Percentiles rank a stretch among this genome's conserved stretches.
Conservation (phyloP, 306 rosid species). For the Vigna mungo region DNA sequence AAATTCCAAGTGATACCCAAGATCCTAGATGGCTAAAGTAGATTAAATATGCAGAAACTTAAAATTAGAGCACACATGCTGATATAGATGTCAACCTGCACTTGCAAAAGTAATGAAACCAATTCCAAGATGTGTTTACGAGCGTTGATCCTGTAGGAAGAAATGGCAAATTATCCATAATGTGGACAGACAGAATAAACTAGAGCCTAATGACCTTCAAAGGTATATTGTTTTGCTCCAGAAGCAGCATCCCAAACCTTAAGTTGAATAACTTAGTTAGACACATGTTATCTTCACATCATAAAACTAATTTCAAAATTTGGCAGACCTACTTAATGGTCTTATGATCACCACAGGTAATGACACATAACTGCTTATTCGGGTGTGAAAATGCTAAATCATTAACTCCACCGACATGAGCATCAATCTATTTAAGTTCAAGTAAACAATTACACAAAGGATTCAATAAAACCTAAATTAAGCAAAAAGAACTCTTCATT, state of each 20-base stretch:
- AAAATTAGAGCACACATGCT: constrained; percentile 10
- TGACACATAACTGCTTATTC: constrained; percentile 92
- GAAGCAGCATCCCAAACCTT: constrained; percentile 97
- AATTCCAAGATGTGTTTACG: constrained; percentile 89
- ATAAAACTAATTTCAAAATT: constrained; percentile 39
- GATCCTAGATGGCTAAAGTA: background rate
- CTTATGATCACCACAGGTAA: constrained; percentile 96
- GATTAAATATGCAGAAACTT: constrained; percentile 7
- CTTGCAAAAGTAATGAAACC: constrained; percentile 94
- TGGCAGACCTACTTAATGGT: constrained; percentile 74
- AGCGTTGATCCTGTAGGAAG: constrained; percentile 81
- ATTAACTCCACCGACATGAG: constrained; percentile 97
- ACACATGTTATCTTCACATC: constrained; percentile 21
- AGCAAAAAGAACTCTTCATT: constrained; percentile 26
- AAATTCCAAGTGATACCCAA: constrained; percentile 2
- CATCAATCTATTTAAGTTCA: constrained; percentile 76
- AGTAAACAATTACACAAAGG: constrained; percentile 30
- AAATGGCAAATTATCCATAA: constrained; percentile 37
- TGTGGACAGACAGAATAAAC: constrained; percentile 97
- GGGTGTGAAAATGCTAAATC: constrained; percentile 98
- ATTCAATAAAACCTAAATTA: constrained; percentile 28
- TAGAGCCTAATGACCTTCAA: constrained; percentile 98
- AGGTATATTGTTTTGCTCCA: constrained; percentile 79
- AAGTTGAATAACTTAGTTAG: constrained; percentile 48
- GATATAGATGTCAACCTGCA: constrained; percentile 72